phyloP scores from a whole-genome alignment of 192 early-diverging fungal species.

The Podila horticola region DNA sequence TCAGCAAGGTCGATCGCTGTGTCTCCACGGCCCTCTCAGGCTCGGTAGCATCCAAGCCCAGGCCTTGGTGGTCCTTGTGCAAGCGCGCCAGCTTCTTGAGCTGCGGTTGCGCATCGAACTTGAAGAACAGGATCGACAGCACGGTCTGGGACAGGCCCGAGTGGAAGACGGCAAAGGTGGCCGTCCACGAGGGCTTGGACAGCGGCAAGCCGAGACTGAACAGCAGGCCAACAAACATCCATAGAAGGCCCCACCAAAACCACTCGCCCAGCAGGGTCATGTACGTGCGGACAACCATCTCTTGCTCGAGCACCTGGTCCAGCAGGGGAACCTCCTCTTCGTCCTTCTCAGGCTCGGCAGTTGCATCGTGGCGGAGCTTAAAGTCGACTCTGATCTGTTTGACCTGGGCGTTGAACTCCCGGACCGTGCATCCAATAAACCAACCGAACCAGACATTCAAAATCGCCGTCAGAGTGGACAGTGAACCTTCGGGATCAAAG shows the following conservation, averaged over 20 bases:
- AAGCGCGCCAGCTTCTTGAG: conserved; percentile 16
- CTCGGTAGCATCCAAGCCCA: background rate
- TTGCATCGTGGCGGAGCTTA: conserved; percentile 16
- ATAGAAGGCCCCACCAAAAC: conserved; percentile 46
- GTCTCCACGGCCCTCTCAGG: background rate
- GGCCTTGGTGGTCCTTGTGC: conserved; percentile 28
- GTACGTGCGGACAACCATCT: conserved; percentile 24
- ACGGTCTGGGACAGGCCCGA: conserved; percentile 47
- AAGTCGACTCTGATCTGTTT: conserved; percentile 26
- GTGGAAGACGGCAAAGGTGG: conserved; percentile 56
- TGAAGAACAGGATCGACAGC: conserved; percentile 50
- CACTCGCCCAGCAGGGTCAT: conserved; percentile 20
- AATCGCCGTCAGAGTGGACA: conserved; percentile 63
- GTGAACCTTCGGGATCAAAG: conserved; percentile 65
- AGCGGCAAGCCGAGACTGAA: conserved; percentile 56
- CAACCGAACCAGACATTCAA: conserved; percentile 60
- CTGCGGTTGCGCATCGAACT: conserved; percentile 53
- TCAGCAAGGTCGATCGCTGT: conserved; percentile 22
- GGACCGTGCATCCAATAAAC: conserved; percentile 53
- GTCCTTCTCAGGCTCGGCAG: background rate
- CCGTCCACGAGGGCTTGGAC: conserved; percentile 68
- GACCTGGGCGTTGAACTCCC: conserved; percentile 31
- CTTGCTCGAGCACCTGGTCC: conserved; percentile 31
- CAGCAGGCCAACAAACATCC: conserved; percentile 40
- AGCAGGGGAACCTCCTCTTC: background rate